Evolutionary conservation across 2,329 filamentous ascomycete genomes (phyloP), one percentile per base, ranked within the genome.

Genomic region (Aspergillus ustus): DNA sequence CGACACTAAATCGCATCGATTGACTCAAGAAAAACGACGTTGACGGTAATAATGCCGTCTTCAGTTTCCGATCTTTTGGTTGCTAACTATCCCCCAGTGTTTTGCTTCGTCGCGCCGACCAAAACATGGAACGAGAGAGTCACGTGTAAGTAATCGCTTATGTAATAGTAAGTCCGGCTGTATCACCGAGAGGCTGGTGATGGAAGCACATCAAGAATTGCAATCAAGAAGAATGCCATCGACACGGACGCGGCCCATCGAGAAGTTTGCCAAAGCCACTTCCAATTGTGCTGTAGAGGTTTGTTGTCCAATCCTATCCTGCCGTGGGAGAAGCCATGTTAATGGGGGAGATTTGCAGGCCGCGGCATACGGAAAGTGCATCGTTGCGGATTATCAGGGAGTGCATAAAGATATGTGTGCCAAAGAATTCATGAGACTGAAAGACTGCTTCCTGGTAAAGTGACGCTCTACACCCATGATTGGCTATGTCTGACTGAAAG

Each of bases 391-490:
- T 73, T 98, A 96, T 79, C 94, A 94, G 73, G 87, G 92, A 4
- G 87, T 97, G 3, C 86, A 93, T 69, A 96, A 96, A 74, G 92
- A 97, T 73, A 95, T 95, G 82, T 99, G 95, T 73, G 83, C 84
- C 4, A 87, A 87, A 61, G 93, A 97, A 73, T 98, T 99, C 69
- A 82, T 95, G 77, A 87, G 81, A 67, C 77, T 98, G 52, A 97
- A 96, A 75, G 84, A 96, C 67, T 98, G 94, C 74, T 96, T 92
- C 73, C 72, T 96, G 72, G 93, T 97, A 82, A 70, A 85, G 67
- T 52, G 40, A 9, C 19, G 6, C 25, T 11, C 11, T 44, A 31
- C 54, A 15, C n/a, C 20, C 9, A 9, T 43, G 28, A 11, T 13
- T 9, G 22, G 15, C 57, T 49, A 50, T 49, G 25, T 43, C 63